These are phyloP conservation scores for Colletotrichum coccodes DNA, from an alignment of 2,329 filamentous ascomycete species.

Conservation along the genomic window DNA sequence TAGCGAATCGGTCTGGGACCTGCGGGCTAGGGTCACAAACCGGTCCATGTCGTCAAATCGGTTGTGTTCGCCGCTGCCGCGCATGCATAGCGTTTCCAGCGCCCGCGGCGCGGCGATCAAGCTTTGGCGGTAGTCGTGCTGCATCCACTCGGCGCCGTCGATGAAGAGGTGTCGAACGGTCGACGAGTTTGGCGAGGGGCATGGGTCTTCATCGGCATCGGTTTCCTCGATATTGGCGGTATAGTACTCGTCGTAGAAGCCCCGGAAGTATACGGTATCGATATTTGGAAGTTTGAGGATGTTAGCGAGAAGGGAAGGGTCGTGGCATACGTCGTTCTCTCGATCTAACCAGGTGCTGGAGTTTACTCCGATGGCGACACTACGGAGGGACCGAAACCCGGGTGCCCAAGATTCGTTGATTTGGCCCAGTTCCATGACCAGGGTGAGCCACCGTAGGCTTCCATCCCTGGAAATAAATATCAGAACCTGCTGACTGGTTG, in stretches of 20 bases:
- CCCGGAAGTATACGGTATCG: not conserved
- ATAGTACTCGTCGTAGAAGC: not conserved
- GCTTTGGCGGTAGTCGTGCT: not conserved
- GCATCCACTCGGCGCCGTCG: not conserved
- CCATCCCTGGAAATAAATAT: not conserved
- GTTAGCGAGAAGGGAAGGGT: not conserved
- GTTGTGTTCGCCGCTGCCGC: not conserved
- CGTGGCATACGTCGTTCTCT: not conserved
- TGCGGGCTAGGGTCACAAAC: not conserved
- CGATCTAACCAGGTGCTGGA: not conserved
- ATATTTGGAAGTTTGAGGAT: constrained; percentile 1
- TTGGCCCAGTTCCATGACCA: not conserved
- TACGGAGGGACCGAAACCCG: not conserved
- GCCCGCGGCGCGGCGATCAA: constrained; percentile 1
- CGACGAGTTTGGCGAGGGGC: not conserved
- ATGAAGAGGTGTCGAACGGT: constrained; percentile 2
- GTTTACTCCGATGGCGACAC: not conserved
- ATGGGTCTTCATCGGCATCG: not conserved
- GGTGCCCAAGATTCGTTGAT: not conserved
- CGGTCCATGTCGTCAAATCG: not conserved
- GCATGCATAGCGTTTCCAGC: not conserved
- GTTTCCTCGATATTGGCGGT: no score
- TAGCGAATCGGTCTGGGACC: not conserved
- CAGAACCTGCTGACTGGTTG: not conserved
- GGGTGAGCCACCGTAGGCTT: not conserved